Evolutionary conservation across 805 yeast genomes (phyloP).

Genomic region (Saturnispora saitoi): DNA sequence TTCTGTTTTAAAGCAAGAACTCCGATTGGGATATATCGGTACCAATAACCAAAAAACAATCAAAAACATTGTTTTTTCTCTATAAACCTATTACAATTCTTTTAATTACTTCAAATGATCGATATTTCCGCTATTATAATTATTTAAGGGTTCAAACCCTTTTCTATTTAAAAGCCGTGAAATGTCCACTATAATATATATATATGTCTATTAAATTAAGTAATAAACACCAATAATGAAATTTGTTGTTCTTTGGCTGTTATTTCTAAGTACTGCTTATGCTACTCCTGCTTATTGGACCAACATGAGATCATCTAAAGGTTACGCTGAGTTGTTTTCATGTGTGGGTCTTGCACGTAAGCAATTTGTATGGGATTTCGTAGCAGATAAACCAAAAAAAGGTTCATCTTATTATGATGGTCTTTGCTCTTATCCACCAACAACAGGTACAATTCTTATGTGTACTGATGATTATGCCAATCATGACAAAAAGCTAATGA

Average conservation of each 20-base stretch:
- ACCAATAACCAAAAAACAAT: too few species aligned
- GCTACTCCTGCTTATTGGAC: neutral
- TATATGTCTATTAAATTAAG: neutral
- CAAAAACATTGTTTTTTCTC: too few species aligned
- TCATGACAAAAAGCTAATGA: neutral
- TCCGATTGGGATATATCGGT: too few species aligned
- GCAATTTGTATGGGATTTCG: neutral
- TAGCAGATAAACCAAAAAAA: neutral
- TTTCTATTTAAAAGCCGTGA: neutral
- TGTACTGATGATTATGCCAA: slow-evolving; percentile 11
- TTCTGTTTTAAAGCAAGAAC: too few species aligned
- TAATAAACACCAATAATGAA: neutral
- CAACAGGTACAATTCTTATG: slow-evolving; percentile 12
- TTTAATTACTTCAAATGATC: neutral
- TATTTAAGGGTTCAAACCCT: neutral
- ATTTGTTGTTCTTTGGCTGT: neutral
- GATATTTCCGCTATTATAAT: neutral
- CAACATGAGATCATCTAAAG: neutral
- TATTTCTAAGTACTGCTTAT: neutral
- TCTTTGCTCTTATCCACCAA: slow-evolving; percentile 17
- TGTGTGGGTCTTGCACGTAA: neutral
- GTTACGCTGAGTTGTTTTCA: neutral
- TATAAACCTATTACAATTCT: neutral
- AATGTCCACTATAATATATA: neutral
- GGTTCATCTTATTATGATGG: slow-evolving; percentile 1